These are phyloP conservation scores for Corinectria fuckeliana DNA, from an alignment of 2,329 filamentous ascomycete genomes.

Conservation along the genomic window DNA sequence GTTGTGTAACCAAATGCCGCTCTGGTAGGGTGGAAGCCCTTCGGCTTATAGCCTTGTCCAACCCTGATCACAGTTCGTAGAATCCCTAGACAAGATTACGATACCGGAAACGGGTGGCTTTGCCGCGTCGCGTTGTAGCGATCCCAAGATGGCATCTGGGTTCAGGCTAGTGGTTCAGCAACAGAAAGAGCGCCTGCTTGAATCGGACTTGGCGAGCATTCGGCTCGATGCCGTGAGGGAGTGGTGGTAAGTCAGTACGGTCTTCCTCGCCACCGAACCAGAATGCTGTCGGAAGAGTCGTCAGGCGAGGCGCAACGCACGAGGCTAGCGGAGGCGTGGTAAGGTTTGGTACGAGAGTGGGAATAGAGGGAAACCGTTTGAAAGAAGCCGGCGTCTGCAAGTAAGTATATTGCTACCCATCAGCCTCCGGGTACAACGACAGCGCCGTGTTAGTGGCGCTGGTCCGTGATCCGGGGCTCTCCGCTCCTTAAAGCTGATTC, in stretches of 20 bases:
- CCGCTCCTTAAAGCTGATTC: conserved; percentile 55
- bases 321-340: conserved; percentile 38
- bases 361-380: conserved; percentile 35
- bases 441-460: conserved; percentile 44
- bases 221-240: conserved; percentile 1
- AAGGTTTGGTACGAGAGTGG: conserved; percentile 36
- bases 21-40: conserved; percentile 27
- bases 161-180: conserved; percentile 5
- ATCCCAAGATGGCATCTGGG: conserved; percentile 19
- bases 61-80: conserved; percentile 25
- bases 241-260: conserved; percentile 5
- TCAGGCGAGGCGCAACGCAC: conserved; percentile 33
- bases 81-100: conserved; percentile 21
- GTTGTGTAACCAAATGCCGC: conserved; percentile 30
- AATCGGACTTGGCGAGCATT: neutral
- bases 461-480: conserved; percentile 51
- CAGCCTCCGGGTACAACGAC: conserved; percentile 42
- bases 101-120: conserved; percentile 20
- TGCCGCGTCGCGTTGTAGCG: conserved; percentile 22
- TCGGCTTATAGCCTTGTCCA: conserved; percentile 30
- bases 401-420: conserved; percentile 43
- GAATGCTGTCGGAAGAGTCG: conserved; percentile 29
- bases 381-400: conserved; percentile 38
- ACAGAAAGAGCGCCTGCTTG: neutral
- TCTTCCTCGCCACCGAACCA: conserved; percentile 15